Evolutionary conservation across 78 protist genomes (phyloP), one percentile per base, ranked within the genome.

Genomic region (Blattamonas nauphoetae): DNA sequence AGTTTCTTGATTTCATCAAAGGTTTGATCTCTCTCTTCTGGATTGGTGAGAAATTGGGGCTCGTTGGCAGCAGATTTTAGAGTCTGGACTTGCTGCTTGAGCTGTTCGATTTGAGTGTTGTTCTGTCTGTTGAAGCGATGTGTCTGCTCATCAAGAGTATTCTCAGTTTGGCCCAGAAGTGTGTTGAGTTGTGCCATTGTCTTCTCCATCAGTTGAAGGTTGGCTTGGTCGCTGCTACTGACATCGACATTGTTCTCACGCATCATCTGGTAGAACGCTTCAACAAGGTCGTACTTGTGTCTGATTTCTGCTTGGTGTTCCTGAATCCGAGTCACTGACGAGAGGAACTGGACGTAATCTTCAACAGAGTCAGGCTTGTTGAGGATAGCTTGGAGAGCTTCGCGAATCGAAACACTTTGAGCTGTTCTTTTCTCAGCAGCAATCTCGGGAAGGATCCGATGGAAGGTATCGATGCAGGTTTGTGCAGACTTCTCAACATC

Each of bases 381-480:
- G 83, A 11, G 29, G 32, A 79, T 4, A 4, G 4, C 21, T 4
- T 5, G 83, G 41, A 32, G 6, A 6, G 86, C 55, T 1, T 45
- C 32, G 41, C n/a, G 0, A 32, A 86, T 5, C n/a, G 84, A 88
- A 5, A 6, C 29, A 35, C 85, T 80, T 43, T 86, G 63, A 34
- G 1, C 45, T 6, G 4, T 0, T 79, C 80, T 78, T 83, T 45
- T 41, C 1, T 41, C 42, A 34, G 3, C 0, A 0, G 91, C 88
- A 29, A 91, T 1, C 41, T 1, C 43, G n/a, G 93, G 93, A 21
- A 91, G 78, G n/a, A 82, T n/a, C 32, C 3, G 42, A 42, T 78
- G 87, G 1, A 91, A 11, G 29, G 3, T 46, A 0, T 5, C 0
- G 80, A 88, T 79, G 88, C 89, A 88, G n/a, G 6, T 0, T 6